phyloP scores from a whole-genome alignment of 768 basidiomycete species.

The Daedaleopsis sinensis region DNA sequence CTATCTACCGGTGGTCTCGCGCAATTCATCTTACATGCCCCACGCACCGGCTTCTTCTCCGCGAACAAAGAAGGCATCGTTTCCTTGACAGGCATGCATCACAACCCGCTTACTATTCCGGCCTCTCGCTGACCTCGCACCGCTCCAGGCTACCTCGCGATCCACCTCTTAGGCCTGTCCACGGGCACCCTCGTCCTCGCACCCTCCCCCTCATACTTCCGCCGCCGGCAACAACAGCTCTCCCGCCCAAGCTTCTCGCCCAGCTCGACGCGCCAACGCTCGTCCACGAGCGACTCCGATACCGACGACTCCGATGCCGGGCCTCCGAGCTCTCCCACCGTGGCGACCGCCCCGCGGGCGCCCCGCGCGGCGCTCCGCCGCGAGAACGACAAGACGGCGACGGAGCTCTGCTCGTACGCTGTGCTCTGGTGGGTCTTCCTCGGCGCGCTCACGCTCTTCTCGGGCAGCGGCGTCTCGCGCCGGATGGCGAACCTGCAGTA shows the following conservation, averaged over 20 bases:
- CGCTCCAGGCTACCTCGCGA: constrained; percentile 77
- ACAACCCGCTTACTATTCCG: background rate
- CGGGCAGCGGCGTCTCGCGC: constrained; percentile 54
- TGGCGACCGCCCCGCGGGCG: constrained; percentile 14
- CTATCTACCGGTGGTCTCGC: constrained; percentile 61
- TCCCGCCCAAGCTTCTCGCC: background rate
- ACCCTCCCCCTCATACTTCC: constrained; percentile 73
- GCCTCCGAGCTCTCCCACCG: background rate
- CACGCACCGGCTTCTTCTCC: constrained; percentile 64
- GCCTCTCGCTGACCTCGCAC: background rate
- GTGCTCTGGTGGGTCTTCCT: constrained; percentile 78
- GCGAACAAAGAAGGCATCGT: constrained; percentile 93
- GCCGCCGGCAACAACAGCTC: constrained; percentile 48
- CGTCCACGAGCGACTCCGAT: constrained; percentile 25
- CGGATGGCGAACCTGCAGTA: constrained; percentile 82
- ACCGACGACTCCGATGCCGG: constrained; percentile 12
- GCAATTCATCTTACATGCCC: constrained; percentile 63
- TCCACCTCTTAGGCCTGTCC: constrained; percentile 85
- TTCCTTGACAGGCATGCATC: constrained; percentile 64
- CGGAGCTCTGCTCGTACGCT: constrained; percentile 76
- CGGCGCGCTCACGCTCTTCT: constrained; percentile 36
- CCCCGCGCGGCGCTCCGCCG: constrained; percentile 39
- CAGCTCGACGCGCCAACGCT: background rate
- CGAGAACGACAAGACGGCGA: constrained; percentile 72
- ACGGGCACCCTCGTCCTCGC: constrained; percentile 82